Base-by-base conservation (phyloP, 2,329 filamentous ascomycete genomes). In the Mollisia scopiformis region DNA sequence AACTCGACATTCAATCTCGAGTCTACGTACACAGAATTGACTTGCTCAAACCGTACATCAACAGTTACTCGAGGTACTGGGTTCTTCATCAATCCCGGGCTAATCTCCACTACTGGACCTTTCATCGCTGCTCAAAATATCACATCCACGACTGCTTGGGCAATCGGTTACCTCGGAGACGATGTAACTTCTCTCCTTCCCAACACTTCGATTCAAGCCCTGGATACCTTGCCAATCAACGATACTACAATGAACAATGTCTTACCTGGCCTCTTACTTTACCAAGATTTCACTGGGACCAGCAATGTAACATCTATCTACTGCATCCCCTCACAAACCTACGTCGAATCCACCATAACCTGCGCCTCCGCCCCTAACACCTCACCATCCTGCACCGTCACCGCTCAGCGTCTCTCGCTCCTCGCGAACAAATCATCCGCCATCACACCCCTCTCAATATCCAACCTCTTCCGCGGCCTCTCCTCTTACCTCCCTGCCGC, bases 251-350 rank as follows among this genome's bases (percentile, higher is more conserved):
- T 41, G 8, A 23, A 55, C 21, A 55, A 57, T 1, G 55, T 57
- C 25, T 35, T 63, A 8, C 60, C 66, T 2, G 68, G 66, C 23
- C 16, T 64, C 1, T 39, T 68, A 4, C 50, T 69, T 1, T 69
- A 64, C 37, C 66, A 69, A 58, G 68, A 69, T 33, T 68, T 67
- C 27, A 63, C 60, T 5, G 68, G 66, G 4, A 25, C 39, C 7
- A 16, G 57, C 19, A 66, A 69, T 28, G 68, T 65, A 28, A 65
- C 65, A n/a, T 64, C 62, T 6, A 65, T 69, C 0, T 69, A 62
- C 33, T 69, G 68, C 46, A 51, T 59, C 1, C 65, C 65, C 2
- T 55, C 57, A n/a, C 66, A 69, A 59, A 50, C 43, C 16, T 69
- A 68, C 28, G 54, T 68, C 16, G 68, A 69, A 47, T 67, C 65